Conservation (phyloP, 2,329 filamentous ascomycete species). For the Rutstroemia sp. region DNA sequence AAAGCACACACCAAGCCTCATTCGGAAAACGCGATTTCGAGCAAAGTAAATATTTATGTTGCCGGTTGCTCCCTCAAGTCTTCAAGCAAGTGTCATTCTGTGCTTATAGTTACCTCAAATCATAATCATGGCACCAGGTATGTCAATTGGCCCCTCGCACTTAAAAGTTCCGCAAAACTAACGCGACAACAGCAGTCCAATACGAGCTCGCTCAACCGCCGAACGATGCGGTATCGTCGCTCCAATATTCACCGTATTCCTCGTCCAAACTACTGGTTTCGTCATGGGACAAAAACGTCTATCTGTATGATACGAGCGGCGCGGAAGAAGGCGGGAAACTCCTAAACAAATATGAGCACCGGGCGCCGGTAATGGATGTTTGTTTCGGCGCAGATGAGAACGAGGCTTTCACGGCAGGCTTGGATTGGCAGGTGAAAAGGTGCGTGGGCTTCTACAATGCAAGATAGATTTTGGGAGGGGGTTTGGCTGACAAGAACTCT, state of each 20-base stretch:
- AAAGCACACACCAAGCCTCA: neutral
- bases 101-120: neutral
- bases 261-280: constrained; percentile 75
- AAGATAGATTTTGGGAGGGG: neutral
- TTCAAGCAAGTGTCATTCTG: neutral
- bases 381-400: constrained; percentile 80
- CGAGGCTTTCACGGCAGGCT: constrained; percentile 76
- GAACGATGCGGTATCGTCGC: constrained; percentile 75
- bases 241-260: constrained; percentile 77
- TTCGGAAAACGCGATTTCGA: constrained; percentile 1
- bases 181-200: constrained; percentile 49
- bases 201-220: constrained; percentile 79
- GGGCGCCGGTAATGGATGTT: constrained; percentile 80
- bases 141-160: constrained; percentile 11
- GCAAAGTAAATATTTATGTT: constrained; percentile 6
- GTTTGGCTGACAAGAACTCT: constrained; percentile 11
- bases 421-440: constrained; percentile 82
- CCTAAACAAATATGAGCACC: constrained; percentile 68
- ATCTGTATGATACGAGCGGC: constrained; percentile 67
- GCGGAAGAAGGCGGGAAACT: constrained; percentile 50
- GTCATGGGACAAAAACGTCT: constrained; percentile 90
- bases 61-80: neutral
- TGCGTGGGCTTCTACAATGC: constrained; percentile 29
- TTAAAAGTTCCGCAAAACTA: constrained; percentile 5
- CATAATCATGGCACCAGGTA: constrained; percentile 28